Percentiles rank a stretch among this genome's conserved stretches.
Evolutionary conservation across 2,329 filamentous ascomycete genomes (phyloP).

Genomic region (Botrytis squamosa): DNA sequence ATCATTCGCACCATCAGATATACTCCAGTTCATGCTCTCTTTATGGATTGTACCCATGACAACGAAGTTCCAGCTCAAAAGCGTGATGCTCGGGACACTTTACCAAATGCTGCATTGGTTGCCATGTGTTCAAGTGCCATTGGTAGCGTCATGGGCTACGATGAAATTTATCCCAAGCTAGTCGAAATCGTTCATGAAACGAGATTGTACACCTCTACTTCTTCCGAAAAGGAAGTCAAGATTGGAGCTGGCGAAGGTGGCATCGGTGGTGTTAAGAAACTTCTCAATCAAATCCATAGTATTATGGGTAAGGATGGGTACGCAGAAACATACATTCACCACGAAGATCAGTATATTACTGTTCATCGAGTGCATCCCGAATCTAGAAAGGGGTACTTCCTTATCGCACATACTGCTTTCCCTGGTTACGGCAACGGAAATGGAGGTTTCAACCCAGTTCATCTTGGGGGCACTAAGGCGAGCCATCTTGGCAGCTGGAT

Average conservation of each 20-base stretch:
- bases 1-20: slow-evolving; percentile 78
- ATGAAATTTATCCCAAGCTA: slow-evolving; percentile 90
- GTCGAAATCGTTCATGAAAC: slow-evolving; percentile 93
- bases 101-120: slow-evolving; percentile 90
- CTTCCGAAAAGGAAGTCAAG: slow-evolving; percentile 63
- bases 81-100: slow-evolving; percentile 86
- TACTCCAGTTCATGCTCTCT: slow-evolving; percentile 87
- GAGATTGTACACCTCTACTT: slow-evolving; percentile 75
- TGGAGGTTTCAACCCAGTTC: slow-evolving; percentile 74
- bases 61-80: slow-evolving; percentile 97
- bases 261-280: slow-evolving; percentile 86
- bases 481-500: slow-evolving; percentile 88
- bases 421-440: slow-evolving; percentile 86
- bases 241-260: slow-evolving; percentile 72
- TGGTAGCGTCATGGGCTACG: slow-evolving; percentile 96
- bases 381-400: slow-evolving; percentile 88
- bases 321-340: slow-evolving; percentile 93
- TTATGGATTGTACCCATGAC: slow-evolving; percentile 99
- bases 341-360: slow-evolving; percentile 94
- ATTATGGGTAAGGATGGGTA: slow-evolving; percentile 95
- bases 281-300: slow-evolving; percentile 91
- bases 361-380: slow-evolving; percentile 92
- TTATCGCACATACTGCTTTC: slow-evolving; percentile 95
- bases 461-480: slow-evolving; percentile 79
- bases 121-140: slow-evolving; percentile 94